Evolutionary conservation across 768 basidiomycete species (phyloP).

Genomic region (Leccinum incarnatum): DNA sequence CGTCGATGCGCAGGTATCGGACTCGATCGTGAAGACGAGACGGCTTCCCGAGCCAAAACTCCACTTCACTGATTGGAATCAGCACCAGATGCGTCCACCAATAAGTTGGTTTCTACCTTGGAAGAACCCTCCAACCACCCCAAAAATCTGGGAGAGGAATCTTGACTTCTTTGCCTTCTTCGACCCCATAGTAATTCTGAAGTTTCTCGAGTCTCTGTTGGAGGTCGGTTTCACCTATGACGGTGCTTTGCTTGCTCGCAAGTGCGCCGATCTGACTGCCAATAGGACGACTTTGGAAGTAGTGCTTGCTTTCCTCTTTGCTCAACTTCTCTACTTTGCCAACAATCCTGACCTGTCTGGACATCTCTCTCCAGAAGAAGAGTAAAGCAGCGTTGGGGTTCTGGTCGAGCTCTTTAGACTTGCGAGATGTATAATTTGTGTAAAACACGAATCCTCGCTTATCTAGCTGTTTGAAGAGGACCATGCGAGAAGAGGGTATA

Average conservation of each 20-base stretch:
- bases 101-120: conserved; percentile 48
- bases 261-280: conserved; percentile 89
- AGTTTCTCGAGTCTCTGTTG: conserved; percentile 56
- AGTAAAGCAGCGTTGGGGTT: conserved; percentile 82
- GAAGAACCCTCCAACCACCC: conserved; percentile 97
- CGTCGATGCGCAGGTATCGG: conserved; percentile 60
- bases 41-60: conserved; percentile 98
- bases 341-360: conserved; percentile 76
- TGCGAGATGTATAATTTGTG: conserved; percentile 95
- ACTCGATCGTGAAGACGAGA: conserved; percentile 91
- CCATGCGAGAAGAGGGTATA: conserved; percentile 84
- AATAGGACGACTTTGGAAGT: conserved; percentile 78
- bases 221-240: conserved; percentile 73
- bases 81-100: not conserved
- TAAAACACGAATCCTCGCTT: conserved; percentile 89
- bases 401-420: conserved; percentile 72
- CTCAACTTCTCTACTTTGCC: conserved; percentile 81
- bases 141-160: conserved; percentile 87
- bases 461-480: conserved; percentile 91
- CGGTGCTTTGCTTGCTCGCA: conserved; percentile 86
- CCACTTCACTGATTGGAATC: conserved; percentile 68
- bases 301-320: conserved; percentile 71
- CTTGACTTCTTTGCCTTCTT: conserved; percentile 37
- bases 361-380: conserved; percentile 90
- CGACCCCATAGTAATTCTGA: conserved; percentile 54